Evolutionary conservation across 345 rosid species (phyloP).

Genomic region (Linum lewisii): DNA sequence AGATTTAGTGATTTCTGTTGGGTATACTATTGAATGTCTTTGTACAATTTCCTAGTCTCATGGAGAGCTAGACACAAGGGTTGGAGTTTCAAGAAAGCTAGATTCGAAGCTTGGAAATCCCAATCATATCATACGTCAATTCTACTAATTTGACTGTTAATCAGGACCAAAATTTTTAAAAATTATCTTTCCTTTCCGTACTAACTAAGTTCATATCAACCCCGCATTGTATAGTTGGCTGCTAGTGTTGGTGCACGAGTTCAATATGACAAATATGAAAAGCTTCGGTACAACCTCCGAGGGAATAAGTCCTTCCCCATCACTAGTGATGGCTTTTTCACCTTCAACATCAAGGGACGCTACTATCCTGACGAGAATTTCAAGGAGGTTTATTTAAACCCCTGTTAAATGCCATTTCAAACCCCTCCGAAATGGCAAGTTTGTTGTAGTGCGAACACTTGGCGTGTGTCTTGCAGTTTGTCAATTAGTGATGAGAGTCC

Average conservation of each 20-base stretch:
- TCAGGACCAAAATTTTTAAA: not conserved
- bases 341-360: constrained; percentile 68
- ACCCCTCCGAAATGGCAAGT: no score
- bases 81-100: constrained; percentile 50
- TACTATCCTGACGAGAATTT: constrained; percentile 65
- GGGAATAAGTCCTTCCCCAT: constrained; percentile 74
- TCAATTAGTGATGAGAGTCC: no score
- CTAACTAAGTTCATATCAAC: not conserved
- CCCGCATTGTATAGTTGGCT: constrained; percentile 27
- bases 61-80: constrained; percentile 82
- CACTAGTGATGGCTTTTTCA: constrained; percentile 32
- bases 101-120: constrained; percentile 73
- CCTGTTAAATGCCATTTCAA: no score
- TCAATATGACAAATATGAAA: constrained; percentile 59
- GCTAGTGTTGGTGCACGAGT: constrained; percentile 67
- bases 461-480: no score
- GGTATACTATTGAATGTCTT: constrained; percentile 8
- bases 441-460: no score
- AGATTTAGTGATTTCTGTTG: not conserved
- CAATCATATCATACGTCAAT: constrained; percentile 28
- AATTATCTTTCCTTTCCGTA: no score
- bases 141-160: not conserved
- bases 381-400: constrained; percentile 46
- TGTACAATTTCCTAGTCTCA: constrained; percentile 37
- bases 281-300: constrained; percentile 46